phyloP scores from a whole-genome alignment of 345 rosid genomes.

The Pugionium dolabratum region DNA sequence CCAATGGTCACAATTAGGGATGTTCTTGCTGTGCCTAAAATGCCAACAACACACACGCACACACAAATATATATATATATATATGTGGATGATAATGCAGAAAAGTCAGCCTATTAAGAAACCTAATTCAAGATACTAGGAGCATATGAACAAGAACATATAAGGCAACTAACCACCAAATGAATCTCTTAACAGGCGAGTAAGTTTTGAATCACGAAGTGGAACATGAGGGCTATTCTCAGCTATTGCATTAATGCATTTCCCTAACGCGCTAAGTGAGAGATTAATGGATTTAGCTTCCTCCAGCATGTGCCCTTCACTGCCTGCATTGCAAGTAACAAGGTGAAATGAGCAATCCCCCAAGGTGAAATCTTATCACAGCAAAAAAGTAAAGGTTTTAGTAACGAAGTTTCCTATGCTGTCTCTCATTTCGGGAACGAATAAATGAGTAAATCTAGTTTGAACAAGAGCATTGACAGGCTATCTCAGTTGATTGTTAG shows the following conservation, averaged over 20 bases:
- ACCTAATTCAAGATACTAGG: slow-evolving; percentile 14
- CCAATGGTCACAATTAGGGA: slow-evolving; percentile 82
- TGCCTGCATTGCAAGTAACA: slow-evolving; percentile 53
- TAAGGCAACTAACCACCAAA: slow-evolving; percentile 70
- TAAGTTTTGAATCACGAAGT: slow-evolving; percentile 87
- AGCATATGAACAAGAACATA: slow-evolving; percentile 13
- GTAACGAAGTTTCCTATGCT: no score
- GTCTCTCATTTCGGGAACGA: not conserved
- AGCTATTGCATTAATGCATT: slow-evolving; percentile 89
- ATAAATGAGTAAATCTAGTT: slow-evolving; percentile 18
- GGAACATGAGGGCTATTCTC: slow-evolving; percentile 88
- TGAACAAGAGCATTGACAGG: slow-evolving; percentile 24
- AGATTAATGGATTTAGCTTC: slow-evolving; percentile 94
- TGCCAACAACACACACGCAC: not conserved
- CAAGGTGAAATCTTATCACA: not conserved
- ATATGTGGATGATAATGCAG: slow-evolving; percentile 1
- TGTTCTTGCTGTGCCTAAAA: slow-evolving; percentile 83
- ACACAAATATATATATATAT: not conserved
- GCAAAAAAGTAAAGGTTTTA: no score
- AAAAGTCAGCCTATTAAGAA: slow-evolving; percentile 15
- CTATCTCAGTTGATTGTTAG: slow-evolving; percentile 1
- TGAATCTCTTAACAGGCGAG: slow-evolving; percentile 82
- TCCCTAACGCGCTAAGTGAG: slow-evolving; percentile 85
- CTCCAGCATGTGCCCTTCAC: slow-evolving; percentile 85
- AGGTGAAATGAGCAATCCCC: slow-evolving; percentile 20